phyloP scores from a whole-genome alignment of 2,329 filamentous ascomycete genomes.

The Apiospora phragmitis region DNA sequence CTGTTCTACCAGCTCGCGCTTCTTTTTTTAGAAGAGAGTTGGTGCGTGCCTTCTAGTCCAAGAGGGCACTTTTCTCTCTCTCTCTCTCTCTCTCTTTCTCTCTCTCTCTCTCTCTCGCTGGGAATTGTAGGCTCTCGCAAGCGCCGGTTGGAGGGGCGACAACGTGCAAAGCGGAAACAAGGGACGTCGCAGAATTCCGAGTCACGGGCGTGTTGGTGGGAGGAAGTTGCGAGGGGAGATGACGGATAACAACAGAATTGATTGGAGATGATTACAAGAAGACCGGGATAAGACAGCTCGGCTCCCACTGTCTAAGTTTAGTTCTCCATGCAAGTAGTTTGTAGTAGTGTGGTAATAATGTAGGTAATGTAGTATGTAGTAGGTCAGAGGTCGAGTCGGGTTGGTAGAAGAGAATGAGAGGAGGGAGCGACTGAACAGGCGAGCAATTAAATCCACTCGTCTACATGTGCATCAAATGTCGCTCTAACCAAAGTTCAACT shows the following conservation, averaged over 20 bases:
- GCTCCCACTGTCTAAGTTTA: slow-evolving; percentile 6
- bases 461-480: not conserved
- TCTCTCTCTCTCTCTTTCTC: too few species aligned
- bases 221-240: slow-evolving; percentile 8
- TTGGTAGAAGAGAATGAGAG: not conserved
- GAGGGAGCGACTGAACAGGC: not conserved
- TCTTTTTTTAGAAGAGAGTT: not conserved
- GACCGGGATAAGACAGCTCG: not conserved
- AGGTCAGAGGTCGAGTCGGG: not conserved
- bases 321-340: not conserved
- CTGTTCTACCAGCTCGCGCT: not conserved
- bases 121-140: not conserved
- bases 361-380: not conserved
- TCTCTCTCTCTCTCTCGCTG: not conserved
- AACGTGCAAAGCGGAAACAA: slow-evolving; percentile 1
- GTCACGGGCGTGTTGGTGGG: not conserved
- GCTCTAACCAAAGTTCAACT: not conserved
- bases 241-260: slow-evolving; percentile 6
- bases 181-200: slow-evolving; percentile 6
- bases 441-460: slow-evolving; percentile 1
- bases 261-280: slow-evolving; percentile 6
- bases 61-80: not conserved
- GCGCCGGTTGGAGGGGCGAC: not conserved
- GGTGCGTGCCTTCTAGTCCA: not conserved
- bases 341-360: not conserved